Conservation (phyloP, 108 stramenopile species). For the Bacterosira constricta region DNA sequence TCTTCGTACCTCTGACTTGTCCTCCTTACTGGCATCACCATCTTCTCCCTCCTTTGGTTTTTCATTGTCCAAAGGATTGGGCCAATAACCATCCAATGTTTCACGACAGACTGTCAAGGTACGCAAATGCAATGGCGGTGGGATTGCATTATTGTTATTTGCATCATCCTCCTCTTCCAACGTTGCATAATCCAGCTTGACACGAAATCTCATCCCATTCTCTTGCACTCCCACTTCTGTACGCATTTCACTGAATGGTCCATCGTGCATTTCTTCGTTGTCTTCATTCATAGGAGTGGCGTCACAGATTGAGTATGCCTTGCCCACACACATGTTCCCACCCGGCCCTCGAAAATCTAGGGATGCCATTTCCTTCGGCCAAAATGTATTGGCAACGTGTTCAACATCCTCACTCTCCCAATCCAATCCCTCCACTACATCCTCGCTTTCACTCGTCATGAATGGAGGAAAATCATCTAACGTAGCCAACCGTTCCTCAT, state of each 20-base stretch:
- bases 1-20: constrained; percentile 13
- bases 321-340: constrained; percentile 89
- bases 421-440: constrained; percentile 22
- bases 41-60: background rate
- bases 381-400: constrained; percentile 52
- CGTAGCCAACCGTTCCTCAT: constrained; percentile 65
- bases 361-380: constrained; percentile 56
- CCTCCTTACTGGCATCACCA: background rate
- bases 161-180: constrained; percentile 29
- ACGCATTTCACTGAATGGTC: constrained; percentile 77
- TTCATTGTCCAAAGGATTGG: constrained; percentile 35
- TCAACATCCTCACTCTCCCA: constrained; percentile 44
- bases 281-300: constrained; percentile 29
- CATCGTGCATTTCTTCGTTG: constrained; percentile 44
- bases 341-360: constrained; percentile 84
- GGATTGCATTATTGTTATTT: background rate
- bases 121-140: constrained; percentile 71
- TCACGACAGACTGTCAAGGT: constrained; percentile 87
- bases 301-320: constrained; percentile 78
- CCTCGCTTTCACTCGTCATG: constrained; percentile 13
- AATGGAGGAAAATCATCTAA: constrained; percentile 43
- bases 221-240: constrained; percentile 76
- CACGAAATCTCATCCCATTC: constrained; percentile 71
- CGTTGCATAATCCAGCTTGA: constrained; percentile 80
- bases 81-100: constrained; percentile 74